Evolutionary conservation across 257 asterid species (phyloP).

Genomic region (Salvia rosmarinus): DNA sequence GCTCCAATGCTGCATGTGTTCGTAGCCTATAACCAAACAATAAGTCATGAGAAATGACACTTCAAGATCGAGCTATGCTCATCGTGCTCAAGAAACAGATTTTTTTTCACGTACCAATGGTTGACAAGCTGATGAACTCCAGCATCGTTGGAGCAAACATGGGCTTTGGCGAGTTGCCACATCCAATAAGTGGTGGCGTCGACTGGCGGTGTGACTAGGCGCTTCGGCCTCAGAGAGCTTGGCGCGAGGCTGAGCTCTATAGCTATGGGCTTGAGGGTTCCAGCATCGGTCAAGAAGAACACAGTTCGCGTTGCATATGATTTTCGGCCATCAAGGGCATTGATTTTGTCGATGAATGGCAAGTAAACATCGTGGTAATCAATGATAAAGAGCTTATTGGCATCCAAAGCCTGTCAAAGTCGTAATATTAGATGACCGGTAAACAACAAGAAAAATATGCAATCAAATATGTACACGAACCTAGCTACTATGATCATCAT

Average conservation of each 20-base stretch:
- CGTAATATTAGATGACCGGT: neutral
- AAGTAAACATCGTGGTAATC: constrained; percentile 87
- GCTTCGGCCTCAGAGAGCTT: constrained; percentile 58
- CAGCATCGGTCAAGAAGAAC: constrained; percentile 66
- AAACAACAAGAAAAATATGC: neutral
- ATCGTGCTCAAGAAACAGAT: neutral
- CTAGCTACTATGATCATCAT: neutral
- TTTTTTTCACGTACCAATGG: constrained; percentile 70
- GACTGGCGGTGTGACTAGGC: constrained; percentile 72
- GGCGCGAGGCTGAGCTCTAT: constrained; percentile 87
- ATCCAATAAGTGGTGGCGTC: constrained; percentile 81
- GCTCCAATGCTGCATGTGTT: constrained; percentile 87
- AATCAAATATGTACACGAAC: no score
- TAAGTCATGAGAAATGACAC: neutral
- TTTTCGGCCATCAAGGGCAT: constrained; percentile 86
- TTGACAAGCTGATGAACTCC: constrained; percentile 96
- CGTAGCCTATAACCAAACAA: constrained; percentile 61
- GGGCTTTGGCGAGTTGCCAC: constrained; percentile 94
- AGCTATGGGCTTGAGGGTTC: constrained; percentile 86
- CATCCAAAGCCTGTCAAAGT: constrained; percentile 70
- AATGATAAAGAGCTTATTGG: constrained; percentile 66
- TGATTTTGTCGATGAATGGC: constrained; percentile 77
- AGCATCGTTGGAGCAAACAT: constrained; percentile 95
- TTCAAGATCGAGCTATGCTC: neutral
- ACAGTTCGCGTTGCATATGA: constrained; percentile 88